Conservation (phyloP, 352 stramenopile species). For the Globisporangium spiculum region DNA sequence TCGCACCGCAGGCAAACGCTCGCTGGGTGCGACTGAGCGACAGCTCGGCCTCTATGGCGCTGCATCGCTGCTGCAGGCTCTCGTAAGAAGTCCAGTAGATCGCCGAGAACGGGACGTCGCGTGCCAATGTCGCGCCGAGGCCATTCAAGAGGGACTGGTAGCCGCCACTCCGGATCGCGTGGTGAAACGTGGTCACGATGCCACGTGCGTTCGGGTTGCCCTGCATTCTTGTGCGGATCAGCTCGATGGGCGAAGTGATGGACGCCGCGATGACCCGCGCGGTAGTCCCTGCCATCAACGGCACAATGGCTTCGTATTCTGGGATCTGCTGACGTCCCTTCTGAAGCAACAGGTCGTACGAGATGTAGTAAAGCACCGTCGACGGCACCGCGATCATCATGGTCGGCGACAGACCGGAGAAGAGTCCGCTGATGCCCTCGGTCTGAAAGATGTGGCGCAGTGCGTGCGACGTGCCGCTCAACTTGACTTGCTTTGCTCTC, state of each 20-base stretch:
- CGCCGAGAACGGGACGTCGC: slow-evolving; percentile 94
- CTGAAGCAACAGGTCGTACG: slow-evolving; percentile 88
- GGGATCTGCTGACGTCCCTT: slow-evolving; percentile 38
- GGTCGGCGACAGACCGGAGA: slow-evolving; percentile 86
- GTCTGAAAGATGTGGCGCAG: slow-evolving; percentile 78
- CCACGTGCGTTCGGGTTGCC: slow-evolving; percentile 24
- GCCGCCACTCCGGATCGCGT: slow-evolving; percentile 64
- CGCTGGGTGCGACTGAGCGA: slow-evolving; percentile 52
- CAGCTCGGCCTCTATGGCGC: slow-evolving; percentile 15
- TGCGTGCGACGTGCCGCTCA: slow-evolving; percentile 60
- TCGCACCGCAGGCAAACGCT: slow-evolving; percentile 84
- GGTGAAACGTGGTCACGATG: slow-evolving; percentile 46
- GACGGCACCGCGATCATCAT: slow-evolving; percentile 93
- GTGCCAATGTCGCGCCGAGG: slow-evolving; percentile 87
- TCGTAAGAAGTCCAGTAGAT: slow-evolving; percentile 96
- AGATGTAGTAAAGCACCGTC: slow-evolving; percentile 94
- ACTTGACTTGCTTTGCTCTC: slow-evolving; percentile 21
- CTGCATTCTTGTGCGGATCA: slow-evolving; percentile 89
- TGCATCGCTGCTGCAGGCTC: slow-evolving; percentile 43
- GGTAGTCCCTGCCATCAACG: slow-evolving; percentile 62
- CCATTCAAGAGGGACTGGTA: slow-evolving; percentile 82
- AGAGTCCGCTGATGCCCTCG: slow-evolving; percentile 79
- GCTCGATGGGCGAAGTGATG: slow-evolving; percentile 84
- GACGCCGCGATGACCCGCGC: slow-evolving; percentile 74
- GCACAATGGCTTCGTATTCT: slow-evolving; percentile 37